A percentile compares a stretch with the other conserved stretches of the same genome.
Conservation (phyloP, 2,329 filamentous ascomycete species). For the Ophiocordyceps camponoti-saundersi region DNA sequence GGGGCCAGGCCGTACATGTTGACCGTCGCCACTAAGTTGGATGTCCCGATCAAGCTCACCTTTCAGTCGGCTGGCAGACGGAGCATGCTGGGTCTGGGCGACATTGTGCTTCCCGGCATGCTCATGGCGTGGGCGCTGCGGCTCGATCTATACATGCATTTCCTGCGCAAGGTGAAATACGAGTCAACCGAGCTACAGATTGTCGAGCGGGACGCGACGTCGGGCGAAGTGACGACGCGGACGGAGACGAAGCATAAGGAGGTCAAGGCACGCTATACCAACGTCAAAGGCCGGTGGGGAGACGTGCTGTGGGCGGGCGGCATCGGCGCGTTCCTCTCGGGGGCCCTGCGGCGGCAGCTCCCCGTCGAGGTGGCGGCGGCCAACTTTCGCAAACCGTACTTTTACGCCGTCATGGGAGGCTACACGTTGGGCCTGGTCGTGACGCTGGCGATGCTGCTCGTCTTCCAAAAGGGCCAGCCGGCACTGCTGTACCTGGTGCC, state of each 20-base stretch:
- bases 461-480: slow-evolving; percentile 71
- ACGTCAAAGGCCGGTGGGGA: slow-evolving; percentile 61
- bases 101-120: slow-evolving; percentile 84
- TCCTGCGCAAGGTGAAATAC: slow-evolving; percentile 47
- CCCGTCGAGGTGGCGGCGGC: slow-evolving; percentile 20
- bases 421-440: slow-evolving; percentile 64
- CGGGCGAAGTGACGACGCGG: slow-evolving; percentile 16
- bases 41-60: slow-evolving; percentile 83
- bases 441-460: slow-evolving; percentile 60
- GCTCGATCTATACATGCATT: slow-evolving; percentile 81
- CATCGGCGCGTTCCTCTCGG: slow-evolving; percentile 8
- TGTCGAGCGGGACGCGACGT: slow-evolving; percentile 14
- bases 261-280: slow-evolving; percentile 34
- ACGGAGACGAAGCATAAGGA: slow-evolving; percentile 24
- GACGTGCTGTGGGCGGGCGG: slow-evolving; percentile 59
- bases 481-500: slow-evolving; percentile 87
- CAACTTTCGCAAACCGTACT: slow-evolving; percentile 70
- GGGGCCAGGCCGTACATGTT: slow-evolving; percentile 55
- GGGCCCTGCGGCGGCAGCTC: slow-evolving; percentile 5
- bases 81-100: slow-evolving; percentile 83
- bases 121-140: slow-evolving; percentile 75
- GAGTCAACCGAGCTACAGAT: slow-evolving; percentile 16
- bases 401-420: slow-evolving; percentile 57
- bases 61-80: slow-evolving; percentile 50
- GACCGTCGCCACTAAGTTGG: slow-evolving; percentile 72